Percentiles rank a stretch among this genome's conserved stretches.
These are phyloP conservation scores for Aspergillus bombycis DNA, from an alignment of 2,329 filamentous ascomycete genomes.

Conservation along the genomic window DNA sequence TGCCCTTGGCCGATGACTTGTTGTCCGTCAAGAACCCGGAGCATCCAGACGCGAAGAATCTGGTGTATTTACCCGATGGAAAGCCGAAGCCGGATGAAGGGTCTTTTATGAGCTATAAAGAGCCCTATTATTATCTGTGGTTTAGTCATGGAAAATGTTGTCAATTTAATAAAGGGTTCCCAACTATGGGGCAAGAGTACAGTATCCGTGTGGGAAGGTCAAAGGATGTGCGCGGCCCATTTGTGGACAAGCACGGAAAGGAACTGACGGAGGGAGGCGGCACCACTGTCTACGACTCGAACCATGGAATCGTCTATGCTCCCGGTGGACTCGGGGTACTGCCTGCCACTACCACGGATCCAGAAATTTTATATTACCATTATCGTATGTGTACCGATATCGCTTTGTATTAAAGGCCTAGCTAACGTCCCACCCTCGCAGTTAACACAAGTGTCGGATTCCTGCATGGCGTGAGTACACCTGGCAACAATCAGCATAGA, in stretches of 20 bases:
- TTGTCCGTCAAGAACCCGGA: slow-evolving; percentile 29
- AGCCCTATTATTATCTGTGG: slow-evolving; percentile 44
- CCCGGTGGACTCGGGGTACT: slow-evolving; percentile 43
- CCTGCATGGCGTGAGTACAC: slow-evolving; percentile 27
- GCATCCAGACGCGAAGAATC: slow-evolving; percentile 30
- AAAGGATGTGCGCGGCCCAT: slow-evolving; percentile 35
- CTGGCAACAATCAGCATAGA: neutral
- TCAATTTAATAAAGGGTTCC: slow-evolving; percentile 31
- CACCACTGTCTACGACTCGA: slow-evolving; percentile 40
- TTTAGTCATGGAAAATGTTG: slow-evolving; percentile 46
- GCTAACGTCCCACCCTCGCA: slow-evolving; percentile 10
- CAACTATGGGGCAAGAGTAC: slow-evolving; percentile 36
- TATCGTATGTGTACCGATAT: slow-evolving; percentile 32
- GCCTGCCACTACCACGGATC: slow-evolving; percentile 23
- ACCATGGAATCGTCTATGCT: slow-evolving; percentile 42
- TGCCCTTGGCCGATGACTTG: slow-evolving; percentile 36
- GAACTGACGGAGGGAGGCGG: slow-evolving; percentile 37
- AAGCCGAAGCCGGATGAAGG: slow-evolving; percentile 36
- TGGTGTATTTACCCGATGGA: slow-evolving; percentile 27
- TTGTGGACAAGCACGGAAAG: slow-evolving; percentile 34
- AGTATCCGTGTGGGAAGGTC: slow-evolving; percentile 43
- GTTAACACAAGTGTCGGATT: slow-evolving; percentile 40
- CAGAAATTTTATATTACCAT: slow-evolving; percentile 45
- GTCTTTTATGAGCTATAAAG: slow-evolving; percentile 38
- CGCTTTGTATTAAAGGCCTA: neutral